phyloP scores from a whole-genome alignment of 345 rosid genomes.

The Alliaria petiolata region DNA sequence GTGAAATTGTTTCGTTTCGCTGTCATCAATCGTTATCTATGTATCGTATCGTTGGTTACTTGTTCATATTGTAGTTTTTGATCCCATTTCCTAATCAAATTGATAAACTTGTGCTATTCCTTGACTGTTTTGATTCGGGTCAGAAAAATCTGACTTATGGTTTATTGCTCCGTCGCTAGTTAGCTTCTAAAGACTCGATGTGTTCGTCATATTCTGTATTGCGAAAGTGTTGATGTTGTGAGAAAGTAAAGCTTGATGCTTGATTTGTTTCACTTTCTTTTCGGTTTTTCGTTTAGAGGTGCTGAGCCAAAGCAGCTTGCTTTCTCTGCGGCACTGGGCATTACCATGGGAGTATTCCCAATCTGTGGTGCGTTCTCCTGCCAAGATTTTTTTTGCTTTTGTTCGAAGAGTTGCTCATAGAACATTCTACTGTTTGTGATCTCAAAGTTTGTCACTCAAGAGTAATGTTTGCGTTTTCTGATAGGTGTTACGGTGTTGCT shows the following conservation, averaged over 20 bases:
- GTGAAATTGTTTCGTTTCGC: background rate
- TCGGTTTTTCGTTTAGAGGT: constrained; percentile 41
- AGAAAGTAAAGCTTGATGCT: background rate
- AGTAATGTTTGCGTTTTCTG: constrained; percentile 2
- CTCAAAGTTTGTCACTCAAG: background rate
- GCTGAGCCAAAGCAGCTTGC: constrained; percentile 90
- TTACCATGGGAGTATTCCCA: constrained; percentile 84
- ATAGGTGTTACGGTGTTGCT: constrained; percentile 83
- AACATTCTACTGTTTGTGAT: background rate
- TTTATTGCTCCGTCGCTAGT: background rate
- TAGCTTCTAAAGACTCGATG: too few relatives aligned
- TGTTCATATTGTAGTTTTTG: background rate
- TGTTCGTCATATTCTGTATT: too few relatives aligned
- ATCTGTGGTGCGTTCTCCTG: constrained; percentile 63
- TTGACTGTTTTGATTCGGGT: background rate
- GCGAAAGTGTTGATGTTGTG: too few relatives aligned
- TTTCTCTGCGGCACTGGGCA: constrained; percentile 84
- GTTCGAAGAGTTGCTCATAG: too few relatives aligned
- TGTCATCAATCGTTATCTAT: background rate
- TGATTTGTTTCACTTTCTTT: background rate
- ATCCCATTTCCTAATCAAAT: background rate
- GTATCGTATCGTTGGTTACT: background rate
- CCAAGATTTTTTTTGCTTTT: background rate
- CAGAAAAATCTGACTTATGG: too few relatives aligned
- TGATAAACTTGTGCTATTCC: background rate